Percentiles rank a stretch among this genome's conserved stretches.
Evolutionary conservation across 2,329 filamentous ascomycete genomes (phyloP).

Genomic region (Mariannaea elegans): DNA sequence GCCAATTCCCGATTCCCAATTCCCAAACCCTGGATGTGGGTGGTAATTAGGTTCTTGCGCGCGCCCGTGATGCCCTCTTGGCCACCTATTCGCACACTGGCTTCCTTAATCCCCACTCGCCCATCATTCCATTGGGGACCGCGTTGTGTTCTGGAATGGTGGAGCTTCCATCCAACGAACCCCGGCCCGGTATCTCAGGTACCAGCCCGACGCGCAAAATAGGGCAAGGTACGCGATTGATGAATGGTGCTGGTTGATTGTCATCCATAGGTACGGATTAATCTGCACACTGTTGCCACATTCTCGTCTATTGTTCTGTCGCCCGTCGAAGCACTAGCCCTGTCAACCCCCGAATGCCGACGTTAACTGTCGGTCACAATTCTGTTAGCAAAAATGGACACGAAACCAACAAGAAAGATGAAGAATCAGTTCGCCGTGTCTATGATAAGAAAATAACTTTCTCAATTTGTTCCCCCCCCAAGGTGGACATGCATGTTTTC

Average conservation of each 20-base stretch:
- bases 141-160: slow-evolving; percentile 18
- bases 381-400: too few species aligned
- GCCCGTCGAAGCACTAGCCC: background rate
- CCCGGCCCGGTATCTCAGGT: slow-evolving; percentile 6
- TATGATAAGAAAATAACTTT: too few species aligned
- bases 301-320: slow-evolving; percentile 1
- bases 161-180: slow-evolving; percentile 10
- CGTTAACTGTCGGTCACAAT: background rate
- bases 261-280: too few species aligned
- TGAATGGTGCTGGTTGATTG: too few species aligned
- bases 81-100: slow-evolving; percentile 23
- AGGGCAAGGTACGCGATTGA: slow-evolving; percentile 2
- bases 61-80: slow-evolving; percentile 28
- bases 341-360: background rate
- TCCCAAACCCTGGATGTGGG: slow-evolving; percentile 14
- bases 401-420: too few species aligned
- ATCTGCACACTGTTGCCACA: too few species aligned
- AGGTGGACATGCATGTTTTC: too few species aligned
- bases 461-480: too few species aligned
- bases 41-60: background rate
- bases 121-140: slow-evolving; percentile 18
- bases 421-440: too few species aligned
- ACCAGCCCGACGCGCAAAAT: background rate
- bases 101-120: slow-evolving; percentile 11
- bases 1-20: slow-evolving; percentile 7